Base-by-base conservation (phyloP, 2,329 filamentous ascomycete genomes). In the Cylindrodendrum hubeiense region DNA sequence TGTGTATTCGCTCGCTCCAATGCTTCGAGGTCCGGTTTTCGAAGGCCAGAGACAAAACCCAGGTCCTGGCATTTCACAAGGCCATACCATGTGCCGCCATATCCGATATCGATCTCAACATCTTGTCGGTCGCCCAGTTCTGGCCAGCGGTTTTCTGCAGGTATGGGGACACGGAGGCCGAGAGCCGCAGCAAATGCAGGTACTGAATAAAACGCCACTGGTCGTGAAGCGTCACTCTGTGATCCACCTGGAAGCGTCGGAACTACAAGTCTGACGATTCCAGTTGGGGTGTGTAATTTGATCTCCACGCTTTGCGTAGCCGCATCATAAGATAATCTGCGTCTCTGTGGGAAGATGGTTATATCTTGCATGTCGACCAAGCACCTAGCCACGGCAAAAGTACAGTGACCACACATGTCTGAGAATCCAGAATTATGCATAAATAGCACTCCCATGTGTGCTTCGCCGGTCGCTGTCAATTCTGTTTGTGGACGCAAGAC, bases 381-480 rank as follows among this genome's bases (percentile, higher is more conserved):
- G 12, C 51, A 24, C 9, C 60, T 26, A 5, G 13, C 26, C 8
- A 63, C 53, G 8, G 53, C 53, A 41, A 58, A 46, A 3, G 60
- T 63, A 3, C 53, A 47, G 33, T 63, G 60, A 3, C 60, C 60
- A 10, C 60, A 63, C 60, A 63, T 63, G 17, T 58, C 43, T n/a
- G 46, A 52, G 9, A 52, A 63, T 37, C 60, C 60, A 22, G 37
- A 47, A 3, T 34, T 30, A 17, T 63, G 47, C n/a, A 63, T 30
- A 17, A 58, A 63, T 1, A 63, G 39, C 0, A 63, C 44, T 33
- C 60, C 60, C 60, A 63, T 63, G 9, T 63, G 60, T 8, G 60
- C 60, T 24, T 44, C 46, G 13, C 60, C 60, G 8, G 53, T 37
- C 7, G 10, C 19, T 15, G 60, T 63, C 4, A 30, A 21, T 6